Percentiles rank a stretch among this genome's conserved stretches.
These are phyloP conservation scores for Phytomonas sp. DNA, from an alignment of 208 protist species.

Conservation along the genomic window DNA sequence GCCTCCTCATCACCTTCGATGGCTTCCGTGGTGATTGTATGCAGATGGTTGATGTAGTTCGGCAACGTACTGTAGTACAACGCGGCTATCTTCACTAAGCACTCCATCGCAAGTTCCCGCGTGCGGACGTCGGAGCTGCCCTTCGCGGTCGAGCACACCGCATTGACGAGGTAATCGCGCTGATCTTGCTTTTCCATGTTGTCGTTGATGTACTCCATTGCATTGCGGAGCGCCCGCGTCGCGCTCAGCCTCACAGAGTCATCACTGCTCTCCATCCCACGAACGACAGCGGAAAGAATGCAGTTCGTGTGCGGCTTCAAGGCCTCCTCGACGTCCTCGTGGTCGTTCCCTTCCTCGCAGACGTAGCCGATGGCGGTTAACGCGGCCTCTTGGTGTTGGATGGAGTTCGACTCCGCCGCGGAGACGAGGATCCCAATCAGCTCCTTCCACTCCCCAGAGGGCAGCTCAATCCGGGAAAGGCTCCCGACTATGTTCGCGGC, in stretches of 20 bases:
- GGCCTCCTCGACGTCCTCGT: conserved; percentile 52
- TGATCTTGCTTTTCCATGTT: conserved; percentile 92
- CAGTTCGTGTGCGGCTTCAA: conserved; percentile 63
- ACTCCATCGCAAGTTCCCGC: conserved; percentile 86
- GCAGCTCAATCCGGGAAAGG: conserved; percentile 94
- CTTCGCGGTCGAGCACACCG: conserved; percentile 73
- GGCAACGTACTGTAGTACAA: conserved; percentile 94
- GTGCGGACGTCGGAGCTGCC: conserved; percentile 35
- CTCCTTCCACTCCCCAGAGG: conserved; percentile 88
- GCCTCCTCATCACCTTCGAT: conserved; percentile 89
- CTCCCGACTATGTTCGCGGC: conserved; percentile 92
- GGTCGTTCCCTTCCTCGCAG: conserved; percentile 91
- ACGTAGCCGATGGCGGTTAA: conserved; percentile 95
- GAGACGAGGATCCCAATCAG: conserved; percentile 83
- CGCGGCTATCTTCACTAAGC: conserved; percentile 90
- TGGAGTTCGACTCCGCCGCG: conserved; percentile 39
- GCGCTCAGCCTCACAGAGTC: conserved; percentile 82
- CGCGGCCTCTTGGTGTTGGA: conserved; percentile 86
- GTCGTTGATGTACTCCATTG: conserved; percentile 93
- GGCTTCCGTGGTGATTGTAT: conserved; percentile 82
- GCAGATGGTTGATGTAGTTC: conserved; percentile 86
- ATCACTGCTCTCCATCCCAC: conserved; percentile 79
- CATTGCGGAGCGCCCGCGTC: conserved; percentile 91
- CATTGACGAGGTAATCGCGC: conserved; percentile 85
- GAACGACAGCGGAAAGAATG: conserved; percentile 89